These are phyloP conservation scores for Hypomontagnella monticulosa DNA, from an alignment of 495 filamentous ascomycete genomes.

Conservation along the genomic window DNA sequence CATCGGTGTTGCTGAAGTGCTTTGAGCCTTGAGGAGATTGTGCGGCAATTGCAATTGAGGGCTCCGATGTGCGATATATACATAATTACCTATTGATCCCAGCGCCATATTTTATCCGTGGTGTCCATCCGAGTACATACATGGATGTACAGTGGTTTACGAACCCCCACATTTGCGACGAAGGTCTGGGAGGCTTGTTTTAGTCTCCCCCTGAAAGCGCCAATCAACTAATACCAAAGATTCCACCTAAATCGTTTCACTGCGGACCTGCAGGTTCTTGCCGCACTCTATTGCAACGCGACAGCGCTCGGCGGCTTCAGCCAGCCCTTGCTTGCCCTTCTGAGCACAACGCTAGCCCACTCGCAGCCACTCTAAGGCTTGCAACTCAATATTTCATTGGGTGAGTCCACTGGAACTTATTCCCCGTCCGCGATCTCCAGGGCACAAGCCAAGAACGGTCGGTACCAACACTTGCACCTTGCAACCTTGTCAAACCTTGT, in stretches of 20 bases:
- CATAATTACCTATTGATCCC: constrained; percentile 4
- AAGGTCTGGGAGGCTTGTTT: constrained; percentile 1
- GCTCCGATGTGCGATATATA: constrained; percentile 12
- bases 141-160: no score
- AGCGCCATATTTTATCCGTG: not conserved
- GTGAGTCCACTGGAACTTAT: constrained; percentile 1
- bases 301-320: not conserved
- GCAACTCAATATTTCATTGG: constrained; percentile 22
- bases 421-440: constrained; percentile 28
- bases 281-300: constrained; percentile 18
- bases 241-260: constrained; percentile 7
- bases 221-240: constrained; percentile 16
- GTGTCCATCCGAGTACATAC: not conserved
- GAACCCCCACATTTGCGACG: constrained; percentile 17
- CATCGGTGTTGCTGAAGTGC: no score
- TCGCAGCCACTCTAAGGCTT: not conserved
- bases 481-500: no score
- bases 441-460: constrained; percentile 21
- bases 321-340: not conserved
- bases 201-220: not conserved
- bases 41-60: constrained; percentile 30
- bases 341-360: not conserved
- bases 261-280: constrained; percentile 34
- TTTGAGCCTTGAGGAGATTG: no score
- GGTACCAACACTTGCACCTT: constrained; percentile 2